Percentiles rank a stretch among this genome's conserved stretches.
phyloP scores from a whole-genome alignment of 768 basidiomycete species.

The Agrocybe pediades region DNA sequence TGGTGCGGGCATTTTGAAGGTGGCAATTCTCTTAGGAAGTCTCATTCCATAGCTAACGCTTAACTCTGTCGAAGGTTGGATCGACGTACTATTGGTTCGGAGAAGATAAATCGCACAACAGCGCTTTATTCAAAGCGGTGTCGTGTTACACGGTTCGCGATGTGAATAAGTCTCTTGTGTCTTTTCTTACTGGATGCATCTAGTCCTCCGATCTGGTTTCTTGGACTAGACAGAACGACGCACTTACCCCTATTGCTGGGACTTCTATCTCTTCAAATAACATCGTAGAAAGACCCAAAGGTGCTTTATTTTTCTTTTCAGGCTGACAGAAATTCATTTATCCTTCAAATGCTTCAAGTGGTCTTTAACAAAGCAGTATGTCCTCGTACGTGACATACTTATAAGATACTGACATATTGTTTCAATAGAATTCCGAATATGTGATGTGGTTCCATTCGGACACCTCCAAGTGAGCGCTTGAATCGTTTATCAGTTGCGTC shows the following conservation, averaged over 20 bases:
- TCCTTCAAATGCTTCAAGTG: slow-evolving; percentile 30
- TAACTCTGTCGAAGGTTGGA: too few species aligned
- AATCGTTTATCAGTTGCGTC: too few species aligned
- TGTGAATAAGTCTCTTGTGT: background rate
- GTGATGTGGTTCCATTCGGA: slow-evolving; percentile 78
- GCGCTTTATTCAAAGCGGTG: slow-evolving; percentile 57
- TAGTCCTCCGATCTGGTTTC: slow-evolving; percentile 52
- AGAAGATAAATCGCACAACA: slow-evolving; percentile 62
- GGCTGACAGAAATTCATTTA: background rate
- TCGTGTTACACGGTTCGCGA: slow-evolving; percentile 52
- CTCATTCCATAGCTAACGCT: background rate
- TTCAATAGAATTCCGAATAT: slow-evolving; percentile 57
- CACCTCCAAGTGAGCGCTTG: slow-evolving; percentile 49
- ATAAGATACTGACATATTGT: background rate
- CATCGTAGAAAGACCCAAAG: slow-evolving; percentile 67
- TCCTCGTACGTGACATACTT: background rate
- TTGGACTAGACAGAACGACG: slow-evolving; percentile 63
- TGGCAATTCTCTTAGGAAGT: slow-evolving; percentile 13
- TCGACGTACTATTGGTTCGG: slow-evolving; percentile 64
- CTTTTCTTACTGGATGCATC: slow-evolving; percentile 5
- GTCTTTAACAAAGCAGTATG: slow-evolving; percentile 52
- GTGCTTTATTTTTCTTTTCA: slow-evolving; percentile 24
- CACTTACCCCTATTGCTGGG: slow-evolving; percentile 51
- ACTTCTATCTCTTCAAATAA: slow-evolving; percentile 59
- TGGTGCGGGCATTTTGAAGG: slow-evolving; percentile 61